Base-by-base conservation (phyloP, 108 stramenopile species). In the Cyclostephanos invisitatus region DNA sequence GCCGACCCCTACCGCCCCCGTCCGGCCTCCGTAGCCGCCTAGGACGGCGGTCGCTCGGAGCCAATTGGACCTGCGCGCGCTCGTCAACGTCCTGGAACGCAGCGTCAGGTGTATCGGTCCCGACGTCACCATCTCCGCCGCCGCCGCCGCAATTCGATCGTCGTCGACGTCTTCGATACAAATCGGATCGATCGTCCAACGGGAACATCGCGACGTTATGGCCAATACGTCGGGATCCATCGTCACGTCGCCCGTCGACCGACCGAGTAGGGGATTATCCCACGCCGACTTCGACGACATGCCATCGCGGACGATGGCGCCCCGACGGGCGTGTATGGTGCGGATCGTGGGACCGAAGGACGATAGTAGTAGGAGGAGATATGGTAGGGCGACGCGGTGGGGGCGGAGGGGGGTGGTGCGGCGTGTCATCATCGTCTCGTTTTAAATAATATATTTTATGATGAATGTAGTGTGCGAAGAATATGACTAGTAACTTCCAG, bases 1-100 rank as follows among this genome's bases (percentile, higher is more conserved):
- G n/a, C n/a, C n/a, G n/a, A n/a, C n/a, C n/a, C n/a, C n/a, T n/a
- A 3, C 32, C 32, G 62, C 67, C 5, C 32, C 22, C 28, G 38
- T 57, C 24, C 22, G 32, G 38, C 22, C 47, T 27, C 11, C n/a
- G 17, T n/a, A n/a, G n/a, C 62, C 55, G 15, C 79, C 79, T 7
- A 80, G 62, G 22, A 42, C 11, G 22, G 79, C 72, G 61, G 79
- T 64, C 55, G 79, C 68, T 22, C 79, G 64, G 68, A 80, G 73
- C 79, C 79, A 80, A 73, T 73, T 73, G 51, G 72, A 61, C 22
- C 79, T 51, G 37, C 69, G 73, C 20, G 72, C 79, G 17, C 79
- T 72, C 11, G 79, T 61, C 38, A 80, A 32, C 11, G 67, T 70
- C 56, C 70, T 80, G 35, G 59, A 54, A 15, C 72, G 56, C 53